A percentile compares a stretch with the other conserved stretches of the same genome.
These are phyloP conservation scores for Powellomyces hirtus DNA, from an alignment of 192 early-diverging fungal species.

Conservation along the genomic window DNA sequence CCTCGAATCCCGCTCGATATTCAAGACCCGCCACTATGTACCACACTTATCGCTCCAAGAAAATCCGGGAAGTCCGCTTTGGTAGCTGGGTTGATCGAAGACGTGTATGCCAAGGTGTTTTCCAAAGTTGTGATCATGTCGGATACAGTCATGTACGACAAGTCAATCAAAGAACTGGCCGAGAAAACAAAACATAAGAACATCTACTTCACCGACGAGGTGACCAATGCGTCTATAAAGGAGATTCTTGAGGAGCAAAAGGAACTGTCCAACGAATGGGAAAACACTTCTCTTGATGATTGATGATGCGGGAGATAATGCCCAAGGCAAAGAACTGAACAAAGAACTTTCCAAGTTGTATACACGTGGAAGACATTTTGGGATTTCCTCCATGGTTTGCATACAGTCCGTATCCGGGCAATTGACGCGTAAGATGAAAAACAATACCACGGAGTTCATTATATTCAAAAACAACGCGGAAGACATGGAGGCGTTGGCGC, in stretches of 20 bases:
- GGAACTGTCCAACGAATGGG: not conserved
- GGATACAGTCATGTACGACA: conserved; percentile 14
- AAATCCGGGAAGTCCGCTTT: conserved; percentile 12
- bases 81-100: conserved; percentile 11
- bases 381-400: not conserved
- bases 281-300: conserved; percentile 2
- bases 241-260: conserved; percentile 2
- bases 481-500: conserved; percentile 5
- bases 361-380: conserved; percentile 2
- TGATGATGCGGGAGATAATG: conserved; percentile 16
- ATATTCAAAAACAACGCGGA: not conserved
- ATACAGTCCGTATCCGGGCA: conserved; percentile 12
- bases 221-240: not conserved
- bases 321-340: conserved; percentile 10
- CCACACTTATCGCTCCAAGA: conserved; percentile 7
- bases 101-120: conserved; percentile 22
- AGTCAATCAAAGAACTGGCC: not conserved
- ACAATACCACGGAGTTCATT: not conserved
- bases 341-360: conserved; percentile 1
- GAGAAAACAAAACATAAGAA: conserved; percentile 14
- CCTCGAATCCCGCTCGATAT: conserved; percentile 7
- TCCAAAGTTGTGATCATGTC: conserved; percentile 14
- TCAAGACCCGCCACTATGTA: not conserved
- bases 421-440: conserved; percentile 14
- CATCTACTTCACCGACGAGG: conserved; percentile 11